Evolutionary conservation across 164 flowering plant genomes (phyloP), one percentile per base, ranked within the genome.

Genomic region (Berberis thunbergii): DNA sequence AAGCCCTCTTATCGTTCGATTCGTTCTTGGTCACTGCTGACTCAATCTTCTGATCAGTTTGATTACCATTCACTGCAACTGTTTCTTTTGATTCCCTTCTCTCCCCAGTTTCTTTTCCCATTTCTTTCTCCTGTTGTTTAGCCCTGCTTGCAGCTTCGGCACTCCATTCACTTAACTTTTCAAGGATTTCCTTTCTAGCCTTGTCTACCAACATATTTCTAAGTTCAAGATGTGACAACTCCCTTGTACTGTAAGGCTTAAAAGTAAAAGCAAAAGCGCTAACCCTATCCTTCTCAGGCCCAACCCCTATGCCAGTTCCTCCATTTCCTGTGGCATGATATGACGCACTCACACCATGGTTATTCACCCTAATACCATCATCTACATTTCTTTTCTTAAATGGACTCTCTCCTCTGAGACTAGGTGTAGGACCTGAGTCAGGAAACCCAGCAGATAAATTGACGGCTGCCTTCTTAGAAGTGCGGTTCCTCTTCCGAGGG

Each of bases 11-110:
- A 73, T 39, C 64, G 41, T 48, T 3, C 7, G 11, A 40, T 49
- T 10, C 66, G 5, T 70, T 54, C 72, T 49, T 57, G 65, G 43
- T 61, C 71, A 40, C 12, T 3, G 57, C 70, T 57, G 7, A 57
- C 43, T 0, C 60, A 54, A 42, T 48, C 64, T 41, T 12, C 53
- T 60, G 57, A 54, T 57, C 75, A 13, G 2, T 9, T n/a, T 38
- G 40, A 4, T 50, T 56, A 49, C 50, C 70, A 56, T 64, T 63
- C 2, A 7, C 63, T 45, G 39, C 38, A 45, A 10, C 54, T 64
- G 53, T 55, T 43, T 50, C 54, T 50, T 61, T 70, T 41, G 41
- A 10, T 41, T 13, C 56, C 46, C 13, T 26, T 3, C n/a, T 11
- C n/a, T 52, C 60, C 26, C 26, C 26, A 26, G 26, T 26, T 26